Base-by-base conservation (phyloP, 768 basidiomycete genomes). In the Leucocoprinus leucothites region DNA sequence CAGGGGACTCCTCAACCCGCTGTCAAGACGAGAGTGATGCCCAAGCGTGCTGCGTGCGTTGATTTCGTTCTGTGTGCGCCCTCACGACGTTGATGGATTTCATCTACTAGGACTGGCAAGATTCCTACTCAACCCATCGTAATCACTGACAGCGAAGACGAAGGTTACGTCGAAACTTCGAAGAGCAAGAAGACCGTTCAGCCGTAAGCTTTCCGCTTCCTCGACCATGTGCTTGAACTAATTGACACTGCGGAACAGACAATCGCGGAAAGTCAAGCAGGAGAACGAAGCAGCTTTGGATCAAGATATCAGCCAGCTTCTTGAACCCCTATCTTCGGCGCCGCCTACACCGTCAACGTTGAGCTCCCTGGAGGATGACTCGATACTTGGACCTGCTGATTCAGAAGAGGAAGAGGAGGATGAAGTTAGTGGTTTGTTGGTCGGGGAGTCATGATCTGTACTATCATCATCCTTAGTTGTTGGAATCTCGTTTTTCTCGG, bases 21-120 rank as follows among this genome's bases (percentile, higher is more conserved):
- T 34, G 68, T 71, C 9, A 80, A 82, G n/a, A 79, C 76, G 18
- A 71, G 84, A 50, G 68, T 65, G 7, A 64, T 86, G 61, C 86
- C 86, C 2, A 80, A 76, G 64, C 73, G 86, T 60, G 75, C 80
- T 38, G 84, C 76, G 85, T 86, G 70, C 60, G 84, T 69, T 38
- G 11, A 13, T 4, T 6, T 34, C 44, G 19, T 43, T n/a, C 7
- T 34, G 43, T 42, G n/a, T 41, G 38, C 9, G 18, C 9, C 13
- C 26, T 48, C 31, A 18, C n/a, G 18, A n/a, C 11, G 28, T 14
- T 48, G 28, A 48, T 19, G 3, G 8, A 34, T 35, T 25, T 11
- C 50, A 38, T 51, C 21, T 19, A 6, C 9, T 50, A 81, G 77
- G 25, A 73, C 78, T 38, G 65, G 60, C 6, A 79, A 74, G 61